These are phyloP conservation scores for Komagataella mondaviorum DNA, from an alignment of 805 yeast species.

Conservation along the genomic window DNA sequence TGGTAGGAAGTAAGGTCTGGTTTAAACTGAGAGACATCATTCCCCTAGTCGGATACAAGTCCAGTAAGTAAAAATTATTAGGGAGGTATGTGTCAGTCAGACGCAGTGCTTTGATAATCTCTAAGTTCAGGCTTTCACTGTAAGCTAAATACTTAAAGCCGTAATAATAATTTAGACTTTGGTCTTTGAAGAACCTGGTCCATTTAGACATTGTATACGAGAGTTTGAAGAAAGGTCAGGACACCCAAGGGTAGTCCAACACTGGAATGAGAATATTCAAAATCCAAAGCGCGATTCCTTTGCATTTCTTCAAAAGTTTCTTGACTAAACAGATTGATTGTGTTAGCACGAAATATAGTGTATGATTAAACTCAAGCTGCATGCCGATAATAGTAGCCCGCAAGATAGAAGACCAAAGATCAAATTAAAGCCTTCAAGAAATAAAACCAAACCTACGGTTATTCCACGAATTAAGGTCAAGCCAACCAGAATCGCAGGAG, in stretches of 20 bases:
- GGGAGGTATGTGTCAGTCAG: constrained; percentile 20
- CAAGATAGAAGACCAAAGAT: constrained; percentile 5
- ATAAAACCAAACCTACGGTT: constrained; percentile 9
- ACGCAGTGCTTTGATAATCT: constrained; percentile 31
- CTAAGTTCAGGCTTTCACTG: not conserved
- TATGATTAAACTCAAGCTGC: not conserved
- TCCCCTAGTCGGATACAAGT: constrained; percentile 47
- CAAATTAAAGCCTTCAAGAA: constrained; percentile 12
- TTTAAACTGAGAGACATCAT: constrained; percentile 51
- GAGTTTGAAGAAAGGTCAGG: not conserved
- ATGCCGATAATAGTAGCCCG: not conserved
- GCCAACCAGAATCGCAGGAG: constrained; percentile 70
- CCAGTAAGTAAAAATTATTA: constrained; percentile 36
- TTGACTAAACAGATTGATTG: not conserved
- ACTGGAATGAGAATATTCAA: too few species aligned
- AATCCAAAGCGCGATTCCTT: not conserved
- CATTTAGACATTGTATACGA: not conserved
- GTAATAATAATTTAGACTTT: not conserved
- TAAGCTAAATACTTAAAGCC: not conserved
- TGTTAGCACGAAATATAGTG: not conserved
- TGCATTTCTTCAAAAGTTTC: too few species aligned
- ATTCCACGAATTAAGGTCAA: constrained; percentile 38
- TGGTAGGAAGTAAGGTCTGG: constrained; percentile 43
- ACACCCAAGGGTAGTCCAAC: too few species aligned
- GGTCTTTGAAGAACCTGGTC: not conserved